Evolutionary conservation across 192 early-diverging fungal species (phyloP).

Genomic region (Coemansia sp.): DNA sequence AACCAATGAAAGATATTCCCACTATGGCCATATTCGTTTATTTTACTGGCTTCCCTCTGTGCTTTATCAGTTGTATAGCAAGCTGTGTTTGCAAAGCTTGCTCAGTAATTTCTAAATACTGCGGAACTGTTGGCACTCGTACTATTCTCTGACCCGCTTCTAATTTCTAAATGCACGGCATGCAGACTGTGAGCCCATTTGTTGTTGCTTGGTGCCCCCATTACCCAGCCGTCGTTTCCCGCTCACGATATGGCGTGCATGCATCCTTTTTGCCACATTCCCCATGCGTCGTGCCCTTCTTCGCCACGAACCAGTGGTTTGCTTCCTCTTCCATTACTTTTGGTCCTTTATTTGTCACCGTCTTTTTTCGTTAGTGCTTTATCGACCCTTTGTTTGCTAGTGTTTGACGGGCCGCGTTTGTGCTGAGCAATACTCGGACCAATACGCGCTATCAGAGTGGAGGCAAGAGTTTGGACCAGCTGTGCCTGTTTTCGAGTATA

Average conservation of each 20-base stretch:
- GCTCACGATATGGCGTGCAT: neutral
- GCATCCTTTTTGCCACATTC: neutral
- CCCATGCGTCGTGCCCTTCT: neutral
- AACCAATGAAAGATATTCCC: neutral
- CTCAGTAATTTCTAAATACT: neutral
- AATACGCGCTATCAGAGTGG: neutral
- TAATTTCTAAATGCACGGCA: neutral
- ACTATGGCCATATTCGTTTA: neutral
- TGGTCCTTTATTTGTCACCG: neutral
- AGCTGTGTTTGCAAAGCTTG: neutral
- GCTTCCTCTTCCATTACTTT: neutral
- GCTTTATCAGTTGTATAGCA: too few relatives aligned
- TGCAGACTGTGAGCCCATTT: neutral
- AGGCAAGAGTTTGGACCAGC: too few relatives aligned
- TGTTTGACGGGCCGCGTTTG: neutral
- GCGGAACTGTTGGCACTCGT: neutral
- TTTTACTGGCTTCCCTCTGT: too few relatives aligned
- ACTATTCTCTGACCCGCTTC: neutral
- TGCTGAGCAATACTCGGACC: neutral
- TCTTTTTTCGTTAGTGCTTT: neutral
- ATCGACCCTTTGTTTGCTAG: neutral
- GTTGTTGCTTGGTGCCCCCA: neutral
- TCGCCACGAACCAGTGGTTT: neutral
- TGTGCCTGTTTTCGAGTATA: neutral
- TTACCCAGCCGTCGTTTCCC: constrained; percentile 1